Evolutionary conservation across 371 early-diverging fungal species (phyloP).

Genomic region (Haplosporangium sp.): DNA sequence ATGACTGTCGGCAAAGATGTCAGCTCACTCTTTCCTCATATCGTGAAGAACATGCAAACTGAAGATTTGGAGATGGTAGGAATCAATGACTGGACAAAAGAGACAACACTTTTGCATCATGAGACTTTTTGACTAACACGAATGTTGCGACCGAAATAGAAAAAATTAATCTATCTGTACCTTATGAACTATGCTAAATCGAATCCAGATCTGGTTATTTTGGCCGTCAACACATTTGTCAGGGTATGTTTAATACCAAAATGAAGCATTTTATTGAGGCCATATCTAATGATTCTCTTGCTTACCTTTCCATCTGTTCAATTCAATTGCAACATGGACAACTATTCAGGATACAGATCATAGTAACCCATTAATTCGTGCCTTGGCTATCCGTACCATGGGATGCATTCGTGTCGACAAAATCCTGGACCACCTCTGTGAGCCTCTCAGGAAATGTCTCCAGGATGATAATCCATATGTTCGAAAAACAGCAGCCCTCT

Average conservation of each 20-base stretch:
- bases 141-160: constrained; percentile 58
- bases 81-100: not conserved
- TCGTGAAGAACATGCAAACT: constrained; percentile 99
- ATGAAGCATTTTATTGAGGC: not conserved
- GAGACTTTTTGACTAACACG: not conserved
- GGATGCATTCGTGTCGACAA: constrained; percentile 77
- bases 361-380: constrained; percentile 93
- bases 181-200: constrained; percentile 85
- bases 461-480: constrained; percentile 83
- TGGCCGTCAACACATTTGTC: constrained; percentile 82
- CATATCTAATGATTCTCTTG: not conserved
- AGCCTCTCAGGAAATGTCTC: constrained; percentile 90
- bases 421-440: constrained; percentile 89
- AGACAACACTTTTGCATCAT: not conserved
- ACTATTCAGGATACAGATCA: constrained; percentile 89
- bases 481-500: constrained; percentile 69
- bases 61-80: constrained; percentile 96
- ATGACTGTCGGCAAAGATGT: constrained; percentile 94
- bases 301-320: not conserved
- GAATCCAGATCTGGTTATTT: constrained; percentile 90
- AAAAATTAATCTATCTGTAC: constrained; percentile 95
- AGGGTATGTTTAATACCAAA: constrained; percentile 57
- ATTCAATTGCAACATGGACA: not conserved
- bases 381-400: constrained; percentile 96
- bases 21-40: constrained; percentile 91